Evolutionary conservation across 768 basidiomycete species (phyloP).

Genomic region (Suillus clintonianus): DNA sequence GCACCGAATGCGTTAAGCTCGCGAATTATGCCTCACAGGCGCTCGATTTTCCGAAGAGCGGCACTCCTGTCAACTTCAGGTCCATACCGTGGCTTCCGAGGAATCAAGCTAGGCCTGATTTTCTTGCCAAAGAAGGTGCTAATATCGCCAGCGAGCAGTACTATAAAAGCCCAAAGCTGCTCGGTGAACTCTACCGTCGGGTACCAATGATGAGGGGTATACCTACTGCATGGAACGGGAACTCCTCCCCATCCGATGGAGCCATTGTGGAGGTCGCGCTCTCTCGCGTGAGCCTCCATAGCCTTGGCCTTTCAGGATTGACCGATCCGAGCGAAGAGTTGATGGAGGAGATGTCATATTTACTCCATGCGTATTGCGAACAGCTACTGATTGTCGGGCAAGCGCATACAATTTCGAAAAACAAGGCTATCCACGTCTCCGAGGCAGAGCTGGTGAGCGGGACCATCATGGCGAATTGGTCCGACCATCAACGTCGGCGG

Average conservation of each 20-base stretch:
- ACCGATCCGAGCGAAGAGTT: slow-evolving; percentile 25
- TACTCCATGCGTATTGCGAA: slow-evolving; percentile 37
- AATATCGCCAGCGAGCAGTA: slow-evolving; percentile 27
- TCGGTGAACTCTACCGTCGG: slow-evolving; percentile 62
- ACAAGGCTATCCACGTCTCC: slow-evolving; percentile 34
- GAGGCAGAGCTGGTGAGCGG: slow-evolving; percentile 47
- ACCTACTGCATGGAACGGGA: slow-evolving; percentile 21
- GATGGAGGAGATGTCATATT: slow-evolving; percentile 36
- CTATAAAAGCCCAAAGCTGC: slow-evolving; percentile 55
- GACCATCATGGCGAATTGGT: slow-evolving; percentile 46
- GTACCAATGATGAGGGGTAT: slow-evolving; percentile 39
- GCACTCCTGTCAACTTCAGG: slow-evolving; percentile 34
- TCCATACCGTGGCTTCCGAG: slow-evolving; percentile 44
- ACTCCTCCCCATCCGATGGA: slow-evolving; percentile 27
- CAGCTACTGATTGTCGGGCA: slow-evolving; percentile 37
- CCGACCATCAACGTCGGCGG: slow-evolving; percentile 41
- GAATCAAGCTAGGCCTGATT: slow-evolving; percentile 52
- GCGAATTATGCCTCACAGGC: slow-evolving; percentile 63
- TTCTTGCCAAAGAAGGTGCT: slow-evolving; percentile 62
- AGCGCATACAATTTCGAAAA: slow-evolving; percentile 39
- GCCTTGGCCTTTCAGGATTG: slow-evolving; percentile 33
- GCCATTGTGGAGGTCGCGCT: slow-evolving; percentile 27
- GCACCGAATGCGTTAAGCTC: slow-evolving; percentile 56
- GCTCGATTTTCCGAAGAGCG: slow-evolving; percentile 42
- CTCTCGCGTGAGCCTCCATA: slow-evolving; percentile 17